Evolutionary conservation across 2,329 filamentous ascomycete genomes (phyloP), one percentile per base, ranked within the genome.

Genomic region (Penicillium griseofulvum): DNA sequence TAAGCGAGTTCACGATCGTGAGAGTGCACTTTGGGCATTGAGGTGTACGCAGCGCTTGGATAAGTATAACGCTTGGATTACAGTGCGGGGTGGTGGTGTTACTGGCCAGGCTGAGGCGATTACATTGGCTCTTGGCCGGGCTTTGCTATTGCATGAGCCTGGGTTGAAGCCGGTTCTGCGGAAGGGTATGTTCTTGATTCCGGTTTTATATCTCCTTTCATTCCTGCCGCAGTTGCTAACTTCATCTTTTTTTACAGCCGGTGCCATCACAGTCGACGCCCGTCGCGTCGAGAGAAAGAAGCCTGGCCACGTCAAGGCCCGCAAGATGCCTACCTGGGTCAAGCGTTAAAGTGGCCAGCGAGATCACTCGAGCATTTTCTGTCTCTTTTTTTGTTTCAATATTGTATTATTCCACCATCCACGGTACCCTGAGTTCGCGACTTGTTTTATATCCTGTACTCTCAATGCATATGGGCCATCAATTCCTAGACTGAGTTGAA

Each of bases 321-420:
- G 94, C 78, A 99, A 99, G 86, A 95, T 89, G 86, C 93, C 93
- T 57, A 84, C 94, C 68, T 99, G 95, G 94, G 92, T 97, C 82
- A 97, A 97, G 86, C 81, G 85, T 73, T 87, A 64, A 75, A 60
- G 54, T 53, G 50, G 16, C 42, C 37, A 60, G 57, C 57, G 59
- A 60, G 56, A 52, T 41, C 22, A n/a, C 33, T 38, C 50, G 34
- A 26, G 8, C 29, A 33, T 55, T 53, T 60, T 53, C 37, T 52
- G 50, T 60, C 60, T 60, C 31, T 8, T 54, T 55, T 55, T 58
- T 62, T 63, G 56, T 68, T 65, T 65, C 63, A 56, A 64, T 57
- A 57, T 59, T 68, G 60, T 64, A 65, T 65, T 65, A 64, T 67
- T 65, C 39, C 55, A 58, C 61, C 56, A 34, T 65, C 55, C 56